Evolutionary conservation across 1,284 basidiomycete genomes (phyloP).

Genomic region (Ceratobasidium sp.): DNA sequence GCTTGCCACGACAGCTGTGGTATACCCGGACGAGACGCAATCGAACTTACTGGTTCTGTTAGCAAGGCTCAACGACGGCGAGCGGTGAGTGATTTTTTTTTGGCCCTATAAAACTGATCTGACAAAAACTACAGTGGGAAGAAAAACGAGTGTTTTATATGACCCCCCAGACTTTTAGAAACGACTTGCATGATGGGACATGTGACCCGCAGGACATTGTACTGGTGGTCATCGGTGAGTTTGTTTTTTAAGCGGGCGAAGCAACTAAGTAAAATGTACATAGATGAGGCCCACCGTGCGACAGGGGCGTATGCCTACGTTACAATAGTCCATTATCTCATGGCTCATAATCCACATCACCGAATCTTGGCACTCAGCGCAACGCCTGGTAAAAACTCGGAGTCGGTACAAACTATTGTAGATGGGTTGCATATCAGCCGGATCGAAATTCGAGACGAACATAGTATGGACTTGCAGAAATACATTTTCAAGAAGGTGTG

Average conservation of each 20-base stretch:
- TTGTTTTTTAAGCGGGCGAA: neutral
- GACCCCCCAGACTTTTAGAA: conserved; percentile 96
- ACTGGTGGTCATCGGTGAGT: conserved; percentile 81
- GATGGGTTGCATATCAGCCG: conserved; percentile 96
- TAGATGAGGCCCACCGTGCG: conserved; percentile 97
- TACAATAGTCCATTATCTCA: conserved; percentile 88
- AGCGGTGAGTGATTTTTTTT: conserved; percentile 65
- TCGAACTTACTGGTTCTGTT: conserved; percentile 84
- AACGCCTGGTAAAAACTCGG: conserved; percentile 89
- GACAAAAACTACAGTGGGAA: conserved; percentile 69
- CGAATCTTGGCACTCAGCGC: conserved; percentile 94
- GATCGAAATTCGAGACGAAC: conserved; percentile 95
- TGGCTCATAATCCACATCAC: conserved; percentile 94
- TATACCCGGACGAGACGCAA: conserved; percentile 88
- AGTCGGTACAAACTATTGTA: conserved; percentile 91
- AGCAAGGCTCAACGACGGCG: conserved; percentile 64
- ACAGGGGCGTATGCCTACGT: conserved; percentile 95
- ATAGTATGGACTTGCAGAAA: conserved; percentile 86
- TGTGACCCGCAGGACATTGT: conserved; percentile 86
- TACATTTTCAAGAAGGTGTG: conserved; percentile 92
- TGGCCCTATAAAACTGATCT: neutral
- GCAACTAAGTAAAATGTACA: neutral
- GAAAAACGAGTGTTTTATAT: conserved; percentile 96
- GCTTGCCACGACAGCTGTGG: conserved; percentile 96
- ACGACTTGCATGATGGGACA: conserved; percentile 81